phyloP scores from a whole-genome alignment of 2,329 filamentous ascomycete species.

The Colletotrichum somersetense region DNA sequence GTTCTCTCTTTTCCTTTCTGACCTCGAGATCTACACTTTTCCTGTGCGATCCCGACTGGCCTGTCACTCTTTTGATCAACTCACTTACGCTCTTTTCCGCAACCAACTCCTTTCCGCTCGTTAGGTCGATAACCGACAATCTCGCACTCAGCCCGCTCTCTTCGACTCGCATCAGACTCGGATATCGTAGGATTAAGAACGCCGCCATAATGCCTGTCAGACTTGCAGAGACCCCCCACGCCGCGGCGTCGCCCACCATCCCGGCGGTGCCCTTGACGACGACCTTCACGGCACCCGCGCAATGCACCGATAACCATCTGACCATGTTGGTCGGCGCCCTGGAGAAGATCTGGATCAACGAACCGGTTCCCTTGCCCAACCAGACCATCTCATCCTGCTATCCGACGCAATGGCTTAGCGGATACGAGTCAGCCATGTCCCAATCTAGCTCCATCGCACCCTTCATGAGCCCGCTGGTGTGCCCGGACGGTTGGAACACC shows the following conservation, averaged over 20 bases:
- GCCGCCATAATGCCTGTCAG: constrained; percentile 11
- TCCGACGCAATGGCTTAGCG: constrained; percentile 32
- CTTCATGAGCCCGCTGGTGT: constrained; percentile 35
- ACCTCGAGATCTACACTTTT: constrained; percentile 15
- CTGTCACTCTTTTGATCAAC: constrained; percentile 30
- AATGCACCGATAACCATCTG: constrained; percentile 36
- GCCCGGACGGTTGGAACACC: constrained; percentile 34
- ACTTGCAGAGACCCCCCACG: not conserved
- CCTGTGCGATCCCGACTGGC: not conserved
- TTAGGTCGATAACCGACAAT: not conserved
- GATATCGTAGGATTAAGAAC: not conserved
- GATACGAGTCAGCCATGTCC: constrained; percentile 31
- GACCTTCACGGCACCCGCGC: constrained; percentile 33
- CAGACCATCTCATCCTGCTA: constrained; percentile 35
- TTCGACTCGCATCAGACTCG: not conserved
- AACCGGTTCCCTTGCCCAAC: constrained; percentile 35
- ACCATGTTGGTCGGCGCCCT: constrained; percentile 39
- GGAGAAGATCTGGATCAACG: constrained; percentile 41
- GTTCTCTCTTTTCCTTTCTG: constrained; percentile 8
- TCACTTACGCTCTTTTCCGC: constrained; percentile 27
- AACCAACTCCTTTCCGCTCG: constrained; percentile 2
- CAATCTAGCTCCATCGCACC: constrained; percentile 38
- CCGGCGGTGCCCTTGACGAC: constrained; percentile 34
- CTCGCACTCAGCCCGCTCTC: not conserved
- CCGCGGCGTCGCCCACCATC: constrained; percentile 14